Conservation (phyloP, 2,329 filamentous ascomycete species). For the Meredithiella fracta region DNA sequence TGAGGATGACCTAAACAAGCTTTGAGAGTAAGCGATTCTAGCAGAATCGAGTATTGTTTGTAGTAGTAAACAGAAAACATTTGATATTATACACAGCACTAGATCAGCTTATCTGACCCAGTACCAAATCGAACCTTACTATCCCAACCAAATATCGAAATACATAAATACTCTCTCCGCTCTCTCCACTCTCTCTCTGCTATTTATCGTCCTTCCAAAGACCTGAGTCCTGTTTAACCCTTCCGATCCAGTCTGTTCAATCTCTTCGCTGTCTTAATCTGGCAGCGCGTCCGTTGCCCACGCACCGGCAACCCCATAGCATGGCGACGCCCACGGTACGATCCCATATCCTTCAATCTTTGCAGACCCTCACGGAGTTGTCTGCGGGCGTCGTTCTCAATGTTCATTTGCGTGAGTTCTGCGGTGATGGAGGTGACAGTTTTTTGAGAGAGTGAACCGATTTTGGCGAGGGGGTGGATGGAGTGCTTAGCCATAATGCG, state of each 20-base stretch:
- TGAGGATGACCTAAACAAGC: constrained; percentile 30
- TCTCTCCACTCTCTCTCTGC: neutral
- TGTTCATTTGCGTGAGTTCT: constrained; percentile 78
- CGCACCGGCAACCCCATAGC: constrained; percentile 84
- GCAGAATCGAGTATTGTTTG: neutral
- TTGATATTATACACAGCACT: constrained; percentile 2
- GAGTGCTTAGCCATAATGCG: constrained; percentile 76
- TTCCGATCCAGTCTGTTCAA: constrained; percentile 41
- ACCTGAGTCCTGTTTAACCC: constrained; percentile 20
- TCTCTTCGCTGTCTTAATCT: constrained; percentile 43
- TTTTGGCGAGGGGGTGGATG: constrained; percentile 67
- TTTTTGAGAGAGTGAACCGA: constrained; percentile 57
- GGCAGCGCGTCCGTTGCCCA: constrained; percentile 74
- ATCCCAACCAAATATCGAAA: neutral
- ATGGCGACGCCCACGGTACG: constrained; percentile 76
- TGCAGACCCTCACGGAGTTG: constrained; percentile 71
- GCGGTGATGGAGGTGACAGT: constrained; percentile 69
- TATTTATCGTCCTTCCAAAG: no score
- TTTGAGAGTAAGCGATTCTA: neutral
- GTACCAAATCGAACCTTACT: neutral
- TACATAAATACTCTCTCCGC: neutral
- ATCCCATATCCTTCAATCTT: constrained; percentile 76
- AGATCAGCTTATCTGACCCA: neutral
- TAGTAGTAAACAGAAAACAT: constrained; percentile 1
- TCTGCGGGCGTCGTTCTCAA: constrained; percentile 74